phyloP scores from a whole-genome alignment of 306 rosid genomes.

The Spatholobus suberectus region DNA sequence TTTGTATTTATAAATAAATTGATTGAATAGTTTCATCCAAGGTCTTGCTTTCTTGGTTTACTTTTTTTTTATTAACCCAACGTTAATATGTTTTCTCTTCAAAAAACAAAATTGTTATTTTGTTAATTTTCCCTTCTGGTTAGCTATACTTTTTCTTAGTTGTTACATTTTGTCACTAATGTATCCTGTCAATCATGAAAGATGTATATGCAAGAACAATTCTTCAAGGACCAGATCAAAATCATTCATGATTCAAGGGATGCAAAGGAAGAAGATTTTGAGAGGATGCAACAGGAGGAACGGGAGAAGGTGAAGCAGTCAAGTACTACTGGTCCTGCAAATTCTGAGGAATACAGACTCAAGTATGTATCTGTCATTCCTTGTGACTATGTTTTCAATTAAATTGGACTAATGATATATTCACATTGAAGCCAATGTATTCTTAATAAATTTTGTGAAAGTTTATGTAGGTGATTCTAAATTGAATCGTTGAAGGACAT shows the following conservation, averaged over 20 bases:
- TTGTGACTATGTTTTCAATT: conserved; percentile 14
- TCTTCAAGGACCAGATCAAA: conserved; percentile 66
- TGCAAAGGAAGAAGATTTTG: conserved; percentile 72
- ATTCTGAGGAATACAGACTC: conserved; percentile 54
- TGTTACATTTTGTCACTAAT: conserved; percentile 22
- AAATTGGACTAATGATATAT: conserved; percentile 18
- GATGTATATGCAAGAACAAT: conserved; percentile 79
- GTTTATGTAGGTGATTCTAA: not conserved
- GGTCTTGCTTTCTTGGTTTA: not conserved
- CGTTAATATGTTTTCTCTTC: not conserved
- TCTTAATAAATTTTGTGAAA: not conserved
- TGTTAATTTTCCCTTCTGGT: not conserved
- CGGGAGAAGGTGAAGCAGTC: conserved; percentile 75
- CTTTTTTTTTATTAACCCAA: not conserved
- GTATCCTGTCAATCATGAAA: conserved; percentile 26
- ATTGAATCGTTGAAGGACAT: not conserved
- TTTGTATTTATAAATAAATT: not conserved
- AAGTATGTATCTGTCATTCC: conserved; percentile 48
- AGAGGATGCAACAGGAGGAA: conserved; percentile 78
- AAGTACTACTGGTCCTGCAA: conserved; percentile 42
- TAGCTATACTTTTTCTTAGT: not conserved
- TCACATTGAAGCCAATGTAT: not conserved
- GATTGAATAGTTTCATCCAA: conserved; percentile 20
- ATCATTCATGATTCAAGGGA: conserved; percentile 58
- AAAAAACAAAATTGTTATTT: conserved; percentile 1